Evolutionary conservation across 1,284 basidiomycete species (phyloP), one percentile per base, ranked within the genome.

Genomic region (Hypsizygus ulmarius): DNA sequence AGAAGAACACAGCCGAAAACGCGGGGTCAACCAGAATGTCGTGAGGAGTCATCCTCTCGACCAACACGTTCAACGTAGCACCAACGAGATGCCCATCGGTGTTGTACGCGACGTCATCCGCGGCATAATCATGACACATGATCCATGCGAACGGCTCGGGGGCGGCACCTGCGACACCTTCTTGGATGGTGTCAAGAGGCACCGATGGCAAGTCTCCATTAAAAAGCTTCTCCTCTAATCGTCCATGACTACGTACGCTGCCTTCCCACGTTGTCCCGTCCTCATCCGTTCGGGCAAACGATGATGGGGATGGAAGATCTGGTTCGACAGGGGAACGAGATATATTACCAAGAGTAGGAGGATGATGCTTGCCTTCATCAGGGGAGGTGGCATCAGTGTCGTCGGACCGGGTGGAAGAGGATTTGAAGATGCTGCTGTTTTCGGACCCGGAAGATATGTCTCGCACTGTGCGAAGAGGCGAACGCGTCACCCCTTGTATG

Each of bases 21-120:
- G 82, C 82, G 12, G 86, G 75, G 59, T 98, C 94, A 27, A 91
- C 89, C 41, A 91, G 81, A 40, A 85, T 85, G 60, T 94, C 92
- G 62, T 96, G 91, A 2, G 94, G 91, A n/a, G 95, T 96, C 85
- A 99, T 89, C 70, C 91, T 93, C 69, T 96, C 94, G 7, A 98
- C 86, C 35, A 99, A 74, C 1, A 88, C 94, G 11, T 79, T 77
- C 47, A 99, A 72, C 1, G 93, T 94, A 1, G 93, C 97, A 19
- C 95, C 95, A 6, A 95, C 88, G 15, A 99, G 81, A 51, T 84
- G 81, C 1, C 93, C 93, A 12, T 98, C 94, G 38, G 78, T 78
- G 65, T 96, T 97, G 73, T 91, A 94, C 1, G 89, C 82, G 42
- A 97, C 87, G 60, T 98, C 95, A 36, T 87, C 81, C 2, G 82